phyloP scores from a whole-genome alignment of 495 filamentous ascomycete genomes.

The Daldinia concentrica region DNA sequence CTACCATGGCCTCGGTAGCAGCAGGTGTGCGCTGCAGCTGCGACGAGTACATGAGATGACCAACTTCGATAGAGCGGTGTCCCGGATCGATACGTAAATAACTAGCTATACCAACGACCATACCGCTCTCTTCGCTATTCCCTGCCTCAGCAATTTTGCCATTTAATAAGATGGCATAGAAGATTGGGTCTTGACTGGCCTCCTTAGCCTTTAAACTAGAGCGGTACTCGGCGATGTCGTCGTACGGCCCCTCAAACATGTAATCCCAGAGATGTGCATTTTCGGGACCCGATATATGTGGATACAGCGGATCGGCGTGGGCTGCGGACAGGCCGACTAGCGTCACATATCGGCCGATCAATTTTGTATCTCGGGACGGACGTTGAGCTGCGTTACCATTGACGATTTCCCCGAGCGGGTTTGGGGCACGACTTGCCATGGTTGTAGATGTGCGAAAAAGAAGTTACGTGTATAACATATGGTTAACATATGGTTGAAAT shows the following conservation, averaged over 20 bases:
- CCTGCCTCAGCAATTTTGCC: neutral
- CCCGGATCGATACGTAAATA: constrained; percentile 55
- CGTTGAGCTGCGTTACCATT: constrained; percentile 30
- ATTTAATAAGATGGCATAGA: constrained; percentile 55
- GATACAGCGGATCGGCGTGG: constrained; percentile 55
- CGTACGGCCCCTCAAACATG: constrained; percentile 55
- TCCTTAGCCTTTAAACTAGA: constrained; percentile 42
- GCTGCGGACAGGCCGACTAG: constrained; percentile 50
- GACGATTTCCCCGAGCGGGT: constrained; percentile 44
- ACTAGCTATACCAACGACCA: constrained; percentile 54
- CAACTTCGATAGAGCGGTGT: constrained; percentile 59
- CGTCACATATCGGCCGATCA: constrained; percentile 51
- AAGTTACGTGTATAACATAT: neutral
- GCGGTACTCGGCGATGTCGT: constrained; percentile 47
- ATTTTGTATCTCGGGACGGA: constrained; percentile 39
- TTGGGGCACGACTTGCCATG: constrained; percentile 22
- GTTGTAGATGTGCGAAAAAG: neutral
- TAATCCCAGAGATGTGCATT: constrained; percentile 59
- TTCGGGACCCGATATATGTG: constrained; percentile 48
- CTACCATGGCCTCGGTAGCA: constrained; percentile 59
- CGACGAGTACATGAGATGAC: constrained; percentile 58
- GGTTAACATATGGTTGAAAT: neutral
- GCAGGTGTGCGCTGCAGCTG: constrained; percentile 58
- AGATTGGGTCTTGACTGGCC: constrained; percentile 48
- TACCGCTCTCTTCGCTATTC: constrained; percentile 10